Percentiles rank a stretch among this genome's conserved stretches.
Evolutionary conservation across 106 monocot species (phyloP).

Genomic region (Dendrobium nobile): DNA sequence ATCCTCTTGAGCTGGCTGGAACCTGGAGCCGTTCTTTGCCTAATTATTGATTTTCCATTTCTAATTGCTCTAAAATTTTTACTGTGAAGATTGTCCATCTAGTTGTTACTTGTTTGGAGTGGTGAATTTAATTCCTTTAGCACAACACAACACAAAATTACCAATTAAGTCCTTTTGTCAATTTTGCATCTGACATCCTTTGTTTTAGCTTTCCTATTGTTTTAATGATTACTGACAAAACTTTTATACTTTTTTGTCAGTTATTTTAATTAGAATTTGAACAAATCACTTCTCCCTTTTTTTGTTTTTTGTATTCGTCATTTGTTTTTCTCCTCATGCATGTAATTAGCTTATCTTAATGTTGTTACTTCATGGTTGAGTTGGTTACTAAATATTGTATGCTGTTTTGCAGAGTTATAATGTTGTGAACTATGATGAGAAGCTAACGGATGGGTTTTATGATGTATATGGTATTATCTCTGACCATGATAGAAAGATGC

Average conservation of each 20-base stretch:
- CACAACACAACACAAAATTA: too few relatives aligned
- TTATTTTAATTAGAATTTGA: not conserved
- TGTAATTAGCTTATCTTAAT: not conserved
- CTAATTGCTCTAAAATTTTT: too few relatives aligned
- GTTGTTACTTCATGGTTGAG: not conserved
- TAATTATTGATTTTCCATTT: too few relatives aligned
- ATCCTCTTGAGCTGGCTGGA: too few relatives aligned
- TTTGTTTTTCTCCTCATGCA: not conserved
- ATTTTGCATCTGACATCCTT: not conserved
- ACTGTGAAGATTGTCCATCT: too few relatives aligned
- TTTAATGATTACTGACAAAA: not conserved
- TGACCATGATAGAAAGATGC: conserved; percentile 33
- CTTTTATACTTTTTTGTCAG: not conserved
- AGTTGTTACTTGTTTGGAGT: too few relatives aligned
- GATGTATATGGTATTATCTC: conserved; percentile 48
- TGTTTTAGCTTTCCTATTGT: not conserved
- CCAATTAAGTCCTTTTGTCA: not conserved
- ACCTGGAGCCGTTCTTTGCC: too few relatives aligned
- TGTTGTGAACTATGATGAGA: conserved; percentile 70
- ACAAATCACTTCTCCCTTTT: too few relatives aligned
- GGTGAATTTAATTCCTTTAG: too few relatives aligned
- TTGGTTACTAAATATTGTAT: not conserved
- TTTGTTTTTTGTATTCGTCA: too few relatives aligned
- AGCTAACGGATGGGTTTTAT: conserved; percentile 66
- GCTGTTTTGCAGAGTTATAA: conserved; percentile 44